Conservation (phyloP, 441 rosid species). For the Croton laevigatus region DNA sequence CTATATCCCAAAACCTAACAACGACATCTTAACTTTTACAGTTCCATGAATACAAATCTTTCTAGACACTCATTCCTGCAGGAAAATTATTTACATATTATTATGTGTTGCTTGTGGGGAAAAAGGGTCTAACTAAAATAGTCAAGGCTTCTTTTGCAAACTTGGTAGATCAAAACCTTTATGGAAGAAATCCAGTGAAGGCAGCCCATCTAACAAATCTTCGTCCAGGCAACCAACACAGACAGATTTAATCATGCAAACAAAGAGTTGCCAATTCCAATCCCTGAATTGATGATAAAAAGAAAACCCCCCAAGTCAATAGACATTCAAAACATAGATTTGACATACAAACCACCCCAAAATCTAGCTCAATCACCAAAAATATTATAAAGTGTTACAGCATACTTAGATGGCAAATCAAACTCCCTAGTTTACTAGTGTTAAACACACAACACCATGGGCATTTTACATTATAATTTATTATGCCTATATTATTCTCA, state of each 20-base stretch:
- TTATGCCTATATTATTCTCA: not conserved
- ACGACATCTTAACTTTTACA: slow-evolving; percentile 20
- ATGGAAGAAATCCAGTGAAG: slow-evolving; percentile 36
- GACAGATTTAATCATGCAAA: slow-evolving; percentile 41
- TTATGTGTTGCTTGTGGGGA: slow-evolving; percentile 21
- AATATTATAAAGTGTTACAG: slow-evolving; percentile 14
- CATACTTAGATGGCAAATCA: slow-evolving; percentile 9
- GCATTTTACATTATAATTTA: slow-evolving; percentile 10
- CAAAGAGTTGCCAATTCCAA: slow-evolving; percentile 40
- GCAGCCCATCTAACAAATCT: slow-evolving; percentile 44
- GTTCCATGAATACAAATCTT: slow-evolving; percentile 21
- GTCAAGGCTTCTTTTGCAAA: slow-evolving; percentile 33
- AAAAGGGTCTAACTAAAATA: slow-evolving; percentile 21
- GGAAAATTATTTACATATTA: slow-evolving; percentile 26
- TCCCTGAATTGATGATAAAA: slow-evolving; percentile 43
- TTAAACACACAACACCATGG: not conserved
- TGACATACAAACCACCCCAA: slow-evolving; percentile 24
- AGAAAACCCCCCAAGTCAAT: slow-evolving; percentile 40
- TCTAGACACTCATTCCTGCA: slow-evolving; percentile 25
- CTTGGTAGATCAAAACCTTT: slow-evolving; percentile 40
- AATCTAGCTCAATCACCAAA: slow-evolving; percentile 21
- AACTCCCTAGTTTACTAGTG: slow-evolving; percentile 3
- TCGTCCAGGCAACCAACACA: slow-evolving; percentile 38
- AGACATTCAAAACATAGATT: slow-evolving; percentile 23
- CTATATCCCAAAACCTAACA: slow-evolving; percentile 17